Evolutionary conservation across 169 alveolate genomes (phyloP), one percentile per base, ranked within the genome.

Genomic region (Eimeria praecox): DNA sequence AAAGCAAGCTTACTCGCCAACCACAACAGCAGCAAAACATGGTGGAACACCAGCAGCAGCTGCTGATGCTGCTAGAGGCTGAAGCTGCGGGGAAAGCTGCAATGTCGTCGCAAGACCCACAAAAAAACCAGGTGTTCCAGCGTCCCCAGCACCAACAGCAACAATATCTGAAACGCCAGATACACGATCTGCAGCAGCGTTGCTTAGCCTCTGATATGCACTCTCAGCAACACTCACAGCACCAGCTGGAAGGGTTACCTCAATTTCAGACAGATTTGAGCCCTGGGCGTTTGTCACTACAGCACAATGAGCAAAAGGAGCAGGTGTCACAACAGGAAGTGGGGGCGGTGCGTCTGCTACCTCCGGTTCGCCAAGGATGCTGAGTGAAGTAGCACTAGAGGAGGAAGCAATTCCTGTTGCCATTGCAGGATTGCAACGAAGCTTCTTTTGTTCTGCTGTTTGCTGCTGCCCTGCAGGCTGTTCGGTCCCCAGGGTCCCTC

Each of bases 41-140:
- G 93, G 59, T 62, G 93, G 82, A 86, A 35, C 93, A 86, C 82
- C 93, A 86, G 82, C 93, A 86, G 82, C 93, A 86, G 80, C 66
- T 86, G 93, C 56, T 86, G 16, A 86, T 86, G 93, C 82, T 86
- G 93, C 83, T 86, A 52, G 93, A 86, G 64, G 93, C 83, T 12
- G 93, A 62, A 62, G 83, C 93, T 44, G 83, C 93, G 12, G 93
- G 93, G 38, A 46, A 86, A 66, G 59, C 83, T 56, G 77, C 5
- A 1, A 20, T 86, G 80, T 42, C 42, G 35, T 20, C 82, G 3
- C 78, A 86, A 62, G 93, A 86, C 62, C 27, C 46, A 9, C 93
- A 86, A 54, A 46, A 62, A 12, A 3, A 42, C 35, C 93, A 56
- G 62, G 62, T 62, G 82, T 24, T 59, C 46, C 78, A 38, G 64